These are phyloP conservation scores for Suillus occidentalis DNA, from an alignment of 768 basidiomycete species.

Conservation along the genomic window DNA sequence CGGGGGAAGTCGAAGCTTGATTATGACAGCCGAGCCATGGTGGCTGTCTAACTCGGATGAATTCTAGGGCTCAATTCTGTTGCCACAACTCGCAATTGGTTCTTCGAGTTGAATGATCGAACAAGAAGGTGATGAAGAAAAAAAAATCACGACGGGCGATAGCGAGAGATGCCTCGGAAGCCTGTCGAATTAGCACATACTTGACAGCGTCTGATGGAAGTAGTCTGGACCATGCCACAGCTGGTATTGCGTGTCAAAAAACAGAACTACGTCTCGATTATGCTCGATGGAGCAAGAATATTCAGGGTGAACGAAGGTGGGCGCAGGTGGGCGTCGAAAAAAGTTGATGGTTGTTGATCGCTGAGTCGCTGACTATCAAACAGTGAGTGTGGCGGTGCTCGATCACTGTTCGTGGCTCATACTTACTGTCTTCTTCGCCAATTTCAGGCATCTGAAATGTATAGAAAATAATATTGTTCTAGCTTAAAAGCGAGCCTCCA, in stretches of 20 bases:
- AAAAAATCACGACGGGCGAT: background rate
- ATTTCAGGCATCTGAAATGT: background rate
- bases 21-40: too few relatives aligned
- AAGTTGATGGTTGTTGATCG: background rate
- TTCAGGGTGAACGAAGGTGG: background rate
- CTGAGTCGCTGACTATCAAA: background rate
- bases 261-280: too few relatives aligned
- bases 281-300: background rate
- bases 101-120: background rate
- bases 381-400: too few relatives aligned
- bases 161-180: background rate
- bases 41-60: too few relatives aligned
- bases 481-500: background rate
- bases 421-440: too few relatives aligned
- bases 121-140: background rate
- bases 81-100: background rate
- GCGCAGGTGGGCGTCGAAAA: background rate
- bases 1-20: too few relatives aligned
- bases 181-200: background rate
- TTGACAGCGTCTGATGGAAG: background rate
- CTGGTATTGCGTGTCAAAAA: too few relatives aligned
- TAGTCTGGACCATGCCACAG: too few relatives aligned
- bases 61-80: too few relatives aligned
- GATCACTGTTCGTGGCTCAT: too few relatives aligned
- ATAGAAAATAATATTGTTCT: background rate